These are phyloP conservation scores for Cenchrus americanus DNA, from an alignment of 176 grass and related monocot species.

Conservation along the genomic window DNA sequence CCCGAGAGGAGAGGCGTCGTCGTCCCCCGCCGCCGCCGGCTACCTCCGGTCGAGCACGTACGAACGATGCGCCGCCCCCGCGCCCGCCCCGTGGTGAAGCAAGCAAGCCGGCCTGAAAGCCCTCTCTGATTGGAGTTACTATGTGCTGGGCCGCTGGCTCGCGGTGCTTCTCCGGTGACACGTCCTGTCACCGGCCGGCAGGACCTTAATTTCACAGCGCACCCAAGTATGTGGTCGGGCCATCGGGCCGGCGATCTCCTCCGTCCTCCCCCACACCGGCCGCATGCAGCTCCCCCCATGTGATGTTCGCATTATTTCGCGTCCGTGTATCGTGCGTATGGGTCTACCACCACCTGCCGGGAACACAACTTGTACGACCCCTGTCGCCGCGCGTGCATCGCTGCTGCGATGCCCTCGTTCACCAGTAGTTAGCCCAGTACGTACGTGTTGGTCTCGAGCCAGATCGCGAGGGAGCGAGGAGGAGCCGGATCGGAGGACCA, in stretches of 20 bases:
- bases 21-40: too few relatives aligned
- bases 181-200: not conserved
- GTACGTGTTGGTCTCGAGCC: not conserved
- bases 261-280: too few relatives aligned
- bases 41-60: too few relatives aligned
- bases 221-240: not conserved
- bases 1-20: too few relatives aligned
- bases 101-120: too few relatives aligned
- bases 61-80: too few relatives aligned
- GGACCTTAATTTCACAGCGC: not conserved
- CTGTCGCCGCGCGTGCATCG: not conserved
- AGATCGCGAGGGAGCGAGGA: not conserved
- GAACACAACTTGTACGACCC: not conserved
- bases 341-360: constrained; percentile 22
- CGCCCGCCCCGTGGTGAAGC: too few relatives aligned
- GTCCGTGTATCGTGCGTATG: not conserved
- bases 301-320: too few relatives aligned
- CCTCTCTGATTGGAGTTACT: not conserved
- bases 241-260: too few relatives aligned
- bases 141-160: not conserved
- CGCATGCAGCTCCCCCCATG: too few relatives aligned
- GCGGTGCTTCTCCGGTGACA: not conserved
- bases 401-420: not conserved
- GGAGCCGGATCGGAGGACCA: not conserved
- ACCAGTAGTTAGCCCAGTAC: too few relatives aligned